Conservation (phyloP, 345 rosid species). For the Lepidium africanum region DNA sequence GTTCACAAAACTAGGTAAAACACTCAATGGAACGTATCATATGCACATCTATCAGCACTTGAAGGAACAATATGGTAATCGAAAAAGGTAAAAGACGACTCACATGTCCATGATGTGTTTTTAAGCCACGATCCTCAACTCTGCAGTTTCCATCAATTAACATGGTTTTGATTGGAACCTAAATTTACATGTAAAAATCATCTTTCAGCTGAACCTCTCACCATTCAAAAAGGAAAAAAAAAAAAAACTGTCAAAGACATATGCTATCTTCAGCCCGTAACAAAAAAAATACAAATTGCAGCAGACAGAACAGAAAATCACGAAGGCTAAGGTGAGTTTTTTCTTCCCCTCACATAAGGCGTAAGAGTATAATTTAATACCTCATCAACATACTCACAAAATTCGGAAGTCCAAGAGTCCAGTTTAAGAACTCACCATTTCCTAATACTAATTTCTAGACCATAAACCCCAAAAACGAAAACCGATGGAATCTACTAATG, state of each 20-base stretch:
- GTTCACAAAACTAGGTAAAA: neutral
- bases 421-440: neutral
- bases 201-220: neutral
- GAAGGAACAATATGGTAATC: neutral
- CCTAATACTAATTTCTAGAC: neutral
- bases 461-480: neutral
- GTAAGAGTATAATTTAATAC: neutral
- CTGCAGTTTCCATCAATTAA: constrained; percentile 92
- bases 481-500: neutral
- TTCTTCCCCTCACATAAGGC: neutral
- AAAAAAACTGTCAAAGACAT: neutral
- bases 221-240: neutral
- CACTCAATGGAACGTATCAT: neutral
- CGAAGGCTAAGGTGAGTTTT: neutral
- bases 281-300: neutral
- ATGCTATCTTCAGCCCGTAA: neutral
- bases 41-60: neutral
- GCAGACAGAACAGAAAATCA: neutral
- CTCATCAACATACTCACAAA: neutral
- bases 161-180: constrained; percentile 96
- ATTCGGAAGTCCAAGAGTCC: neutral
- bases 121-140: constrained; percentile 98
- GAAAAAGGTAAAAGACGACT: constrained; percentile 27
- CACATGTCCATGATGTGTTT: constrained; percentile 94
- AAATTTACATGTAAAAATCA: constrained; percentile 4